phyloP scores from a whole-genome alignment of 2,329 filamentous ascomycete genomes.

The Zopfia rhizophila region DNA sequence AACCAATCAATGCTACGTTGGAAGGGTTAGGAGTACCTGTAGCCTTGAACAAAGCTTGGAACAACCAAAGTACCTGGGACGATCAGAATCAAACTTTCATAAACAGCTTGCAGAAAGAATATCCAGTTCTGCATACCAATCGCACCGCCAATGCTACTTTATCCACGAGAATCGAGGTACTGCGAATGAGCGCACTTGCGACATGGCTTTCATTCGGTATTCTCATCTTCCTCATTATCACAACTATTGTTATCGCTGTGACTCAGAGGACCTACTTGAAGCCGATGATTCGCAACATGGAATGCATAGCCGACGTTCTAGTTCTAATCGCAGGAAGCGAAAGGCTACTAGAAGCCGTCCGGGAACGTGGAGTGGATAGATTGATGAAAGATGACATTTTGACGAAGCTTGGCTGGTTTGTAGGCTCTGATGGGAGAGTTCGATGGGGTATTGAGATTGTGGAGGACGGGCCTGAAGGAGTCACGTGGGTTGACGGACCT shows the following conservation, averaged over 20 bases:
- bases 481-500: conserved; percentile 28
- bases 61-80: not conserved
- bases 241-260: conserved; percentile 19
- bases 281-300: conserved; percentile 29
- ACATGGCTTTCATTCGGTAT: conserved; percentile 32
- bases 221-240: conserved; percentile 32
- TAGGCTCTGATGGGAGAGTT: conserved; percentile 24
- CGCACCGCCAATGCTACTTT: conserved; percentile 20
- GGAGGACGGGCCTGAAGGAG: conserved; percentile 25
- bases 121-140: conserved; percentile 17
- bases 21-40: conserved; percentile 6
- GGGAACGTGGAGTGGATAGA: conserved; percentile 20
- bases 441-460: conserved; percentile 38
- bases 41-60: not conserved
- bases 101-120: conserved; percentile 4
- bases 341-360: conserved; percentile 27
- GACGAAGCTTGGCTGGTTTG: conserved; percentile 34
- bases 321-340: conserved; percentile 37
- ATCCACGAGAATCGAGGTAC: conserved; percentile 24
- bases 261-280: conserved; percentile 30
- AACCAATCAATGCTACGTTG: conserved; percentile 31
- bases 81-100: not conserved
- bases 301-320: conserved; percentile 35
- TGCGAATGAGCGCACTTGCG: conserved; percentile 30
- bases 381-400: conserved; percentile 24